These are phyloP conservation scores for Styphnolobium japonicum DNA, from an alignment of 306 rosid species.

Conservation along the genomic window DNA sequence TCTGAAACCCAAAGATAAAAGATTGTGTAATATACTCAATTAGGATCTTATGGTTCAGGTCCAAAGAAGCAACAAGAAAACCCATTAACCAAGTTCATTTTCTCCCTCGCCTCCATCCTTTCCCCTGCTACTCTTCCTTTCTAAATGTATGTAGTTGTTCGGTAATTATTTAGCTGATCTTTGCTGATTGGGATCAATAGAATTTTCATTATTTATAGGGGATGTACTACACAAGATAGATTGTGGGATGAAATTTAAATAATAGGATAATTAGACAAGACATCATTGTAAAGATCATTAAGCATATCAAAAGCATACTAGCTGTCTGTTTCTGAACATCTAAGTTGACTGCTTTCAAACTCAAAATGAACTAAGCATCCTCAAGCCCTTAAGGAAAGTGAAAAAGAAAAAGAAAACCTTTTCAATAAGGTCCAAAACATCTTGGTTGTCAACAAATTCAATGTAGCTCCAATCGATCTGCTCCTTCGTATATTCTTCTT, in stretches of 20 bases:
- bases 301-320: neutral
- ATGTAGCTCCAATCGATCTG: conserved; percentile 96
- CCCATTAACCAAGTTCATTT: conserved; percentile 13
- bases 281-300: neutral
- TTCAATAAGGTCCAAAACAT: conserved; percentile 97
- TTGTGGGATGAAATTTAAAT: conserved; percentile 1
- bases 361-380: conserved; percentile 14
- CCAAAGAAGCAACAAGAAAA: neutral
- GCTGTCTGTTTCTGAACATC: conserved; percentile 11
- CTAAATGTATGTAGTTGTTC: conserved; percentile 1
- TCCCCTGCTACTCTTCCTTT: conserved; percentile 5
- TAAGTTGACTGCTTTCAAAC: conserved; percentile 21
- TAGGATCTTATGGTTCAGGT: conserved; percentile 14
- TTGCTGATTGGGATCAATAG: conserved; percentile 4
- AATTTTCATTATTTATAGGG: neutral
- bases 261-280: neutral
- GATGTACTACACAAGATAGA: conserved; percentile 13
- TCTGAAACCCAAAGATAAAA: conserved; percentile 16
- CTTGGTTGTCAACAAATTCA: conserved; percentile 97
- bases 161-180: conserved; percentile 6
- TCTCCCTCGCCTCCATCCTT: conserved; percentile 4
- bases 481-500: conserved; percentile 99
- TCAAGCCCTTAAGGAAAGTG: neutral
- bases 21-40: neutral
- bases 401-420: conserved; percentile 51